Base-by-base conservation (phyloP, 306 rosid species). In the Lathyrus aphaca region DNA sequence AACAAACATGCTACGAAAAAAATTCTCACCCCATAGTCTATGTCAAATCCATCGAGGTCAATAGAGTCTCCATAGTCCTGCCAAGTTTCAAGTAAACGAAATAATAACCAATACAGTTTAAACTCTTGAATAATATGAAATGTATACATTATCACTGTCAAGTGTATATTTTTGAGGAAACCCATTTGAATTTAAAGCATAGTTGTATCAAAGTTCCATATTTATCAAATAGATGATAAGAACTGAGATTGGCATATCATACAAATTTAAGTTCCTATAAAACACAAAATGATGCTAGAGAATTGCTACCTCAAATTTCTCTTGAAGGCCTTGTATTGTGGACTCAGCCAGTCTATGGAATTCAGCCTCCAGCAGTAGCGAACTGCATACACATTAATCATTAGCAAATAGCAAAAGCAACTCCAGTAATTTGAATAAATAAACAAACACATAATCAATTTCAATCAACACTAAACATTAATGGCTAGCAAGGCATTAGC, bases 21-120 rank as follows among this genome's bases (percentile, higher is more conserved):
- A 17, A 59, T 54, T 78, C 97, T 82, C 73, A 94, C 96, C 97
- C 92, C 96, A 54, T 87, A 90, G 82, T 94, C 97, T 54, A 91
- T 87, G 76, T 91, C 96, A 77, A 88, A 91, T 63, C 96, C 96
- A 74, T 88, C 92, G 35, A 86, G 79, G 74, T 86, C 90, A 56
- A 94, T 74, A 6, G 37, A 46, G 75, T 91, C 99, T 25, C 96
- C 99, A 64, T 91, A 94, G 53, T 82, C 97, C 97, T 91, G 84
- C 63, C 64, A 84, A 17, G 7, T 16, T 68, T 65, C 83, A 68
- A 25, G 32, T 56, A 79, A 72, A 55, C 10, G 32, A 72, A 63
- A 72, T 14, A 40, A 59, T 16, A 75, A 16, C 19, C 2, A 11
- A 35, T 46, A 5, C 30, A 37, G 53, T 30, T 40, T 3, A 65